Base-by-base conservation (phyloP, 805 yeast species). In the Komagataella pseudopastoris region DNA sequence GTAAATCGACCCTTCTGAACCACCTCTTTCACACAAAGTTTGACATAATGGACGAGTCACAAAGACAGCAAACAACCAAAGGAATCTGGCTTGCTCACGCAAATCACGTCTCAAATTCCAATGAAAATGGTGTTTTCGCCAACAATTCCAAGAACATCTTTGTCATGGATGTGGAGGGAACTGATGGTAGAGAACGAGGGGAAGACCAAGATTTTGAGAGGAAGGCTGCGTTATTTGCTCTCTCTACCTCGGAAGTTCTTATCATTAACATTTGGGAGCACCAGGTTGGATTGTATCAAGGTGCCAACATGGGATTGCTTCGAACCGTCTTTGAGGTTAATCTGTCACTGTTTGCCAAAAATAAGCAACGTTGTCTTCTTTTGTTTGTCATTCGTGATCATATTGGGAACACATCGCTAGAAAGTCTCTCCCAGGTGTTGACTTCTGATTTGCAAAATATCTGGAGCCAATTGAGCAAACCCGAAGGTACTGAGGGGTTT, bases 201-300 rank as follows among this genome's bases (percentile, higher is more conserved):
- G 99, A 93, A 60, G 98, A 93, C 66, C 97, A 93, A 67, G 99
- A 93, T 67, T 93, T 93, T 65, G 99, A 93, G 67, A 78, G 99
- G 53, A 93, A 93, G 59, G 90, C 96, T 1, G 98, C 98, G 0
- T 70, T 93, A 46, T 93, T 93, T 71, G 98, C 99, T 0, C 71
- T 93, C 55, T 80, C 97, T 8, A 90, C 96, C 0, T 81, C 93
- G 14, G 98, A 93, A 62, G 81, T 90, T 4, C 72, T 93, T 58
- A 88, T 93, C 54, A 85, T 93, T 46, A 93, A 93, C 65, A 80
- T 91, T 62, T 93, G 98, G 97, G 99, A 93, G 65, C 85, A 88
- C 59, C 99, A 93, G 67, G 89, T 93, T 52, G 99, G 99, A 7
- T 73, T 93, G 46, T 93, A 93, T 63, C 97, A 91, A 65, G 99